phyloP scores from a whole-genome alignment of 2,329 filamentous ascomycete species.

The Geosmithia morbida region DNA sequence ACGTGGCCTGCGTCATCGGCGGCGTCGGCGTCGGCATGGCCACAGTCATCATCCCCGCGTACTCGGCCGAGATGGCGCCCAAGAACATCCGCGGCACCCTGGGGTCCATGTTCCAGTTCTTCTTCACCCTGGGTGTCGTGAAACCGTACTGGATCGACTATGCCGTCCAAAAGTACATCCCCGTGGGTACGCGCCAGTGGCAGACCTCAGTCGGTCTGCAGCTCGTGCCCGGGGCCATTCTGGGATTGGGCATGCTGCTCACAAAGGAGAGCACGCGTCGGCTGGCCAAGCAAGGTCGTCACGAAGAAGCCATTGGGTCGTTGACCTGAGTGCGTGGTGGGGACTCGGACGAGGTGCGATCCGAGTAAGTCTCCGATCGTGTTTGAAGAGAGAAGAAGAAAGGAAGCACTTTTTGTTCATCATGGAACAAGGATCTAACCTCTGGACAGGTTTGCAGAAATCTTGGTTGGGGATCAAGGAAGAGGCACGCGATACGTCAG shows the following conservation, averaged over 20 bases:
- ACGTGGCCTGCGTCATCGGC: constrained; percentile 21
- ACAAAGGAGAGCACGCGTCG: constrained; percentile 31
- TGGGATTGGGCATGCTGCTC: constrained; percentile 32
- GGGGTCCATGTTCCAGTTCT: constrained; percentile 28
- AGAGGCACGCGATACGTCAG: constrained; percentile 27
- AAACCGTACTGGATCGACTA: constrained; percentile 31
- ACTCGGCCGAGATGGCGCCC: constrained; percentile 28
- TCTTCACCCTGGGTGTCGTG: constrained; percentile 26
- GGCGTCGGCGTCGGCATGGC: constrained; percentile 22
- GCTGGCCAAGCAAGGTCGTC: constrained; percentile 27
- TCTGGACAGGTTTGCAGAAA: constrained; percentile 19
- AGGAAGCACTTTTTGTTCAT: too few relatives aligned
- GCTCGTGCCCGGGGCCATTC: constrained; percentile 28
- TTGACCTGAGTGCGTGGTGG: constrained; percentile 37
- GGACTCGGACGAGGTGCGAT: constrained; percentile 16
- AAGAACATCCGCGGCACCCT: constrained; percentile 27
- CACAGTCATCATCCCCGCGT: constrained; percentile 29
- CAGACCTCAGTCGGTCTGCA: constrained; percentile 32
- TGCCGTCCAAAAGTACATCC: constrained; percentile 23
- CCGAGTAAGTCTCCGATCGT: constrained; percentile 12
- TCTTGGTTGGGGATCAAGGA: constrained; percentile 29
- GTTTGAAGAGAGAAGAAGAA: background rate
- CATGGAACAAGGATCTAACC: background rate
- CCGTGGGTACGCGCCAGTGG: constrained; percentile 27
- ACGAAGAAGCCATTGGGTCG: constrained; percentile 28